Evolutionary conservation across 2,329 filamentous ascomycete genomes (phyloP).

Genomic region (Colletotrichum tropicicola): DNA sequence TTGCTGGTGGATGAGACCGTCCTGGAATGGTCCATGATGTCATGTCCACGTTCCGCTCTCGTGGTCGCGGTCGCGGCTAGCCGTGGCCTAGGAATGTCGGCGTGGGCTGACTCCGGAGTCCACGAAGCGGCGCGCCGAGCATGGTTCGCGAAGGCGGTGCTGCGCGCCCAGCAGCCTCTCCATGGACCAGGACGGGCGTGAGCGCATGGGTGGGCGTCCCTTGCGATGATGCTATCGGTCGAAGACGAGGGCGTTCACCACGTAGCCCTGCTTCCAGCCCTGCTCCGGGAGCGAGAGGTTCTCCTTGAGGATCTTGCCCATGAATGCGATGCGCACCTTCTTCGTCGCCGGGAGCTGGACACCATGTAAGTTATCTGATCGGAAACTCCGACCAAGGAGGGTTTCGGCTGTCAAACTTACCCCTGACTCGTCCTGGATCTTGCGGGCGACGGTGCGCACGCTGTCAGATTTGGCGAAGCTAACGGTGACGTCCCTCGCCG

Average conservation of each 20-base stretch:
- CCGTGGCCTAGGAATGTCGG: no score
- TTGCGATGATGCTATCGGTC: conserved; percentile 45
- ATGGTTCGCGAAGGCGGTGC: no score
- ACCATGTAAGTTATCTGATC: background rate
- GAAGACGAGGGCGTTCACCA: conserved; percentile 81
- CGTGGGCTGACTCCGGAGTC: no score
- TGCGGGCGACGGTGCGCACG: conserved; percentile 70
- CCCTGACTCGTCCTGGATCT: conserved; percentile 69
- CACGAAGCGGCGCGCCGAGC: no score
- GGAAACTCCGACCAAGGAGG: no score
- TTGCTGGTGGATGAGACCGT: no score
- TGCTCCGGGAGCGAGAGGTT: conserved; percentile 70
- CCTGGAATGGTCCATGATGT: no score
- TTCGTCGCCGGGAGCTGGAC: conserved; percentile 65
- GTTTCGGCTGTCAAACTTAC: conserved; percentile 54
- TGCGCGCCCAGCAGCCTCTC: no score
- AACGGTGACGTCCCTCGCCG: conserved; percentile 70
- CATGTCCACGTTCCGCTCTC: no score
- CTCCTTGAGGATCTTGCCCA: conserved; percentile 83
- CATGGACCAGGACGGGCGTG: background rate
- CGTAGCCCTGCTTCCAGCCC: conserved; percentile 78
- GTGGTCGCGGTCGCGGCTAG: no score
- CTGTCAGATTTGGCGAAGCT: conserved; percentile 66
- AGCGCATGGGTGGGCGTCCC: background rate
- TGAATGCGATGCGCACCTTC: conserved; percentile 77